A percentile compares a stretch with the other conserved stretches of the same genome.
Conservation (phyloP, 2,329 filamentous ascomycete species). For the Aureobasidium subglaciale region DNA sequence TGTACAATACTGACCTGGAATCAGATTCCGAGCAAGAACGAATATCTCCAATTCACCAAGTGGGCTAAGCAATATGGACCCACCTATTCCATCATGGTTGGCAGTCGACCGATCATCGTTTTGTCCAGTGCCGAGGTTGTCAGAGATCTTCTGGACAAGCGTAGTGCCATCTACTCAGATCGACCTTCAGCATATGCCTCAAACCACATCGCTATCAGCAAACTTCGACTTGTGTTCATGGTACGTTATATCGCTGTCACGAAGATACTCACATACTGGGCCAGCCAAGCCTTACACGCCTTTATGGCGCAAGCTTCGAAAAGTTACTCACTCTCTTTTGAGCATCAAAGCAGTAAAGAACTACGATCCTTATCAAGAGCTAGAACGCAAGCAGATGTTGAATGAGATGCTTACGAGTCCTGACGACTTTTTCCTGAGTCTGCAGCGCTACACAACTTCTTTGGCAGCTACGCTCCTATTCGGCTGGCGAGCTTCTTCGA, state of each 20-base stretch:
- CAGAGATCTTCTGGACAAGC: slow-evolving; percentile 28
- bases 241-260: not conserved
- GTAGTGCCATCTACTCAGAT: slow-evolving; percentile 21
- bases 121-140: slow-evolving; percentile 35
- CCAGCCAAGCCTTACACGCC: slow-evolving; percentile 12
- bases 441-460: slow-evolving; percentile 44
- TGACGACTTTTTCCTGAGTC: slow-evolving; percentile 36
- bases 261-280: not conserved
- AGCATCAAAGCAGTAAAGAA: slow-evolving; percentile 37
- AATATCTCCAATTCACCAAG: slow-evolving; percentile 25
- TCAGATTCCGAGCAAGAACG: slow-evolving; percentile 31
- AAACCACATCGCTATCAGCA: slow-evolving; percentile 16
- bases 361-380: slow-evolving; percentile 50
- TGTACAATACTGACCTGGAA: slow-evolving; percentile 27
- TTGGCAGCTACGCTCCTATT: slow-evolving; percentile 46
- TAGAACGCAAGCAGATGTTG: slow-evolving; percentile 51
- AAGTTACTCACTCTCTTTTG: slow-evolving; percentile 40
- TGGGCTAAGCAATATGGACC: slow-evolving; percentile 26
- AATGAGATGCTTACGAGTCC: slow-evolving; percentile 41
- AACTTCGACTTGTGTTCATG: slow-evolving; percentile 22
- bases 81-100: slow-evolving; percentile 33
- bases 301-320: slow-evolving; percentile 31
- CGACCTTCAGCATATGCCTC: slow-evolving; percentile 22
- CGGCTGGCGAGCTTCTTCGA: slow-evolving; percentile 33
- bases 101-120: slow-evolving; percentile 35